Evolutionary conservation across 768 basidiomycete genomes (phyloP).

Genomic region (Naganishia antarctica): DNA sequence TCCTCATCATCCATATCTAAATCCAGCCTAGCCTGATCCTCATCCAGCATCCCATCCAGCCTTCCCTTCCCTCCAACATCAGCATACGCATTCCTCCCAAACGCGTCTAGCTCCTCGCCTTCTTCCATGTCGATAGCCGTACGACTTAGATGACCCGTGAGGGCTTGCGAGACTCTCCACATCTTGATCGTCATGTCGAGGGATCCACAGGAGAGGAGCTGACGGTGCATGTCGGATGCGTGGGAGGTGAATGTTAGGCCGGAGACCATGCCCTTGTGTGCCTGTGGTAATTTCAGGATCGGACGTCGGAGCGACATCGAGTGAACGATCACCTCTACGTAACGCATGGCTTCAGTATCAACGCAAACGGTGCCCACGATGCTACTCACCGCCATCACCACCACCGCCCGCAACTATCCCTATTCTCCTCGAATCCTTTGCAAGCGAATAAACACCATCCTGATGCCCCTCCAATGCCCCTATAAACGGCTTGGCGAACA

Average conservation of each 20-base stretch:
- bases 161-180: slow-evolving; percentile 43
- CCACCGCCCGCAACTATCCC: slow-evolving; percentile 81
- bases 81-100: slow-evolving; percentile 41
- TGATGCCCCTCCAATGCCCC: slow-evolving; percentile 84
- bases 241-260: slow-evolving; percentile 49
- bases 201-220: slow-evolving; percentile 47
- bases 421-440: slow-evolving; percentile 64
- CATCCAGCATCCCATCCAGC: slow-evolving; percentile 35
- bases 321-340: slow-evolving; percentile 75
- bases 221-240: slow-evolving; percentile 41
- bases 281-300: slow-evolving; percentile 47
- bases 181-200: slow-evolving; percentile 49
- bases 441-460: slow-evolving; percentile 85
- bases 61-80: slow-evolving; percentile 25
- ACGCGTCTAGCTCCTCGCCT: slow-evolving; percentile 32
- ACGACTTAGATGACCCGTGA: slow-evolving; percentile 35
- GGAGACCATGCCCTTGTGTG: slow-evolving; percentile 49
- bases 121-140: slow-evolving; percentile 43
- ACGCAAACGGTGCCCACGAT: too few species aligned
- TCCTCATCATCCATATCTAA: slow-evolving; percentile 39
- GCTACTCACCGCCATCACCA: slow-evolving; percentile 80
- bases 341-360: neutral
- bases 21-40: slow-evolving; percentile 42
- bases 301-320: slow-evolving; percentile 49
- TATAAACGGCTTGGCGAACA: slow-evolving; percentile 97